A percentile compares a stretch with the other conserved stretches of the same genome.
Evolutionary conservation across 306 rosid genomes (phyloP).

Genomic region (Rosa lucieae): DNA sequence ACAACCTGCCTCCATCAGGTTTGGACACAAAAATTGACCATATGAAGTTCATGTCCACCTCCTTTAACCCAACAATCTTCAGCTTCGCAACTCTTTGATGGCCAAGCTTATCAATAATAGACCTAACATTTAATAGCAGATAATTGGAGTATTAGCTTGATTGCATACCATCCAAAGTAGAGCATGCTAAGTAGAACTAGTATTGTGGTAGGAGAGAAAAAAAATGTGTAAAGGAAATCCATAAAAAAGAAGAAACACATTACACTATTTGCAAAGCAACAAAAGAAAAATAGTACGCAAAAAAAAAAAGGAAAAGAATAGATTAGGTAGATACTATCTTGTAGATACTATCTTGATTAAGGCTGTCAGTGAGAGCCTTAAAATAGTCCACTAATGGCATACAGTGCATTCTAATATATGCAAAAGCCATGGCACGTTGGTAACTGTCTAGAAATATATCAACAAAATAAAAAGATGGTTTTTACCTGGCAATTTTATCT

Average conservation of each 20-base stretch:
- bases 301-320: too few species aligned
- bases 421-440: neutral
- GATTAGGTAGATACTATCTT: too few species aligned
- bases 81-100: slow-evolving; percentile 59
- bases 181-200: neutral
- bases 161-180: slow-evolving; percentile 11
- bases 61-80: slow-evolving; percentile 62
- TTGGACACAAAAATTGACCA: slow-evolving; percentile 36
- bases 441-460: neutral
- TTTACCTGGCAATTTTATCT: slow-evolving; percentile 64
- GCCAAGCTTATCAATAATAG: slow-evolving; percentile 73
- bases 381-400: neutral
- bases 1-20: too few species aligned
- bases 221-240: slow-evolving; percentile 17
- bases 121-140: slow-evolving; percentile 40
- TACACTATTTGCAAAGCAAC: neutral
- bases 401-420: neutral
- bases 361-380: neutral
- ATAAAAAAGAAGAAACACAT: slow-evolving; percentile 8
- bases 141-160: slow-evolving; percentile 30
- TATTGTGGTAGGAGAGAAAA: neutral
- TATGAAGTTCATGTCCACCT: slow-evolving; percentile 53
- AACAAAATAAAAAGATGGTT: neutral
- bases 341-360: too few species aligned
- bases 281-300: too few species aligned